These are phyloP conservation scores for Candida easanensis DNA, from an alignment of 805 yeast species.

Conservation along the genomic window DNA sequence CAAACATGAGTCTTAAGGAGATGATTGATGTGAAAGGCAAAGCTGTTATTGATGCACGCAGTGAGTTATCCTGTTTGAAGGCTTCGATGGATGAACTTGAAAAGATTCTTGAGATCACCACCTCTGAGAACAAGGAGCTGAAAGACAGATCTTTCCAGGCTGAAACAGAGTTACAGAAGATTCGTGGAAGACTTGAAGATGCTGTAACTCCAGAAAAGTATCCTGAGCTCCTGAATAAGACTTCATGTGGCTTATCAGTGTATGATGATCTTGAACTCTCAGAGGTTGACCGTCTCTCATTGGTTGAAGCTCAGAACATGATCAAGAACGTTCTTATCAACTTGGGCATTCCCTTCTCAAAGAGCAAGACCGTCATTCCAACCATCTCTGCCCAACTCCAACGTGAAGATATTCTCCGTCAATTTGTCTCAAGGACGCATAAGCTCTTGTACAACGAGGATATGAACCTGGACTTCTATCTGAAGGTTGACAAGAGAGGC, in stretches of 20 bases:
- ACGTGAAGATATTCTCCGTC: constrained; percentile 28
- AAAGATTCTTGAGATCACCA: background rate
- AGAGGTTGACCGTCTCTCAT: constrained; percentile 28
- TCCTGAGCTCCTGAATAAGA: constrained; percentile 26
- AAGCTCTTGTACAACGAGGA: constrained; percentile 29
- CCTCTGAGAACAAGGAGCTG: constrained; percentile 3
- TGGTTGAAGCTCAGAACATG: constrained; percentile 33
- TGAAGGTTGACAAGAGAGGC: constrained; percentile 20
- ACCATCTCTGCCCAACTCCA: constrained; percentile 26
- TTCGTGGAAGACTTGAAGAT: constrained; percentile 25
- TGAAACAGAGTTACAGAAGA: constrained; percentile 1
- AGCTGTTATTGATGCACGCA: background rate
- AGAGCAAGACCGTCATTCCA: constrained; percentile 27
- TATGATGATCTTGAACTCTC: constrained; percentile 25
- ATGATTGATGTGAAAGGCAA: constrained; percentile 14
- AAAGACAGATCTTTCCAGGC: too few relatives aligned
- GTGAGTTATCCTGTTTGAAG: background rate
- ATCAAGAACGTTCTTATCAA: constrained; percentile 33
- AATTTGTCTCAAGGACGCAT: constrained; percentile 33
- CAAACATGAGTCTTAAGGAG: constrained; percentile 16
- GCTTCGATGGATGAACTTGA: constrained; percentile 8
- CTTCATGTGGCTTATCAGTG: constrained; percentile 11
- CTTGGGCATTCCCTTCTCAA: constrained; percentile 31
- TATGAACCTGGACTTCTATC: constrained; percentile 24
- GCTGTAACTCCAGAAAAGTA: constrained; percentile 25